These are phyloP conservation scores for Ophiostoma triangulosporum DNA, from an alignment of 2,329 filamentous ascomycete species.

Conservation along the genomic window DNA sequence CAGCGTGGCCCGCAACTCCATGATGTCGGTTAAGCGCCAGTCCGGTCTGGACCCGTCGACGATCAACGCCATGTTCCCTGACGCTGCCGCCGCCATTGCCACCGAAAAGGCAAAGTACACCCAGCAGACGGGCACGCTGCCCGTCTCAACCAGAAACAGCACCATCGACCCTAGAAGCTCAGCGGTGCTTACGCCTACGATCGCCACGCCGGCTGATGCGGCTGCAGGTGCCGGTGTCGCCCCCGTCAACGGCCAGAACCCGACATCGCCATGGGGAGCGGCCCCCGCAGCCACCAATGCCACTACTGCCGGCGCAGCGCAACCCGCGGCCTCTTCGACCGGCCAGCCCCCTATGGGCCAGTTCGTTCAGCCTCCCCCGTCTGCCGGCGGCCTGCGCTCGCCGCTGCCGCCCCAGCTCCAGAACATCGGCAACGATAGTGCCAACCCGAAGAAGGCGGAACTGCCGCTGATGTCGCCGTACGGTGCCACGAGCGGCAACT, in stretches of 20 bases:
- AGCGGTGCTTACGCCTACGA: conserved; percentile 53
- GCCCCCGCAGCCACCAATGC: conserved; percentile 16
- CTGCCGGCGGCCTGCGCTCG: conserved; percentile 61
- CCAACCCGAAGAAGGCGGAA: conserved; percentile 39
- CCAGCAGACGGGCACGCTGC: conserved; percentile 81
- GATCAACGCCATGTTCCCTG: conserved; percentile 98
- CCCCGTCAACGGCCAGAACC: conserved; percentile 49
- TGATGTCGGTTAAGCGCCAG: conserved; percentile 75
- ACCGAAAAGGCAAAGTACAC: conserved; percentile 97
- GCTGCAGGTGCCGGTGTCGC: conserved; percentile 44
- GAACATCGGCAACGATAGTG: conserved; percentile 54
- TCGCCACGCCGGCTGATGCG: conserved; percentile 54
- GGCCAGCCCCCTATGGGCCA: conserved; percentile 77
- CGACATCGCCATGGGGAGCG: conserved; percentile 69
- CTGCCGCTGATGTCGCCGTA: conserved; percentile 80
- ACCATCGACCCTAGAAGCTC: conserved; percentile 65
- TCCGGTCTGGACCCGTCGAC: conserved; percentile 87
- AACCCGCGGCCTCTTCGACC: conserved; percentile 41
- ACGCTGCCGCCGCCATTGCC: conserved; percentile 94
- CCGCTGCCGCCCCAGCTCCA: conserved; percentile 65
- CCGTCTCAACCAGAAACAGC: conserved; percentile 88
- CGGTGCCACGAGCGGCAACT: conserved; percentile 64
- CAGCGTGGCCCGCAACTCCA: conserved; percentile 68
- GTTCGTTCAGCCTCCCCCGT: conserved; percentile 71
- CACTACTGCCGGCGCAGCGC: conserved; percentile 59